These are phyloP conservation scores for Thalia dealbata DNA, from an alignment of 176 grass and related monocot species.

Conservation along the genomic window DNA sequence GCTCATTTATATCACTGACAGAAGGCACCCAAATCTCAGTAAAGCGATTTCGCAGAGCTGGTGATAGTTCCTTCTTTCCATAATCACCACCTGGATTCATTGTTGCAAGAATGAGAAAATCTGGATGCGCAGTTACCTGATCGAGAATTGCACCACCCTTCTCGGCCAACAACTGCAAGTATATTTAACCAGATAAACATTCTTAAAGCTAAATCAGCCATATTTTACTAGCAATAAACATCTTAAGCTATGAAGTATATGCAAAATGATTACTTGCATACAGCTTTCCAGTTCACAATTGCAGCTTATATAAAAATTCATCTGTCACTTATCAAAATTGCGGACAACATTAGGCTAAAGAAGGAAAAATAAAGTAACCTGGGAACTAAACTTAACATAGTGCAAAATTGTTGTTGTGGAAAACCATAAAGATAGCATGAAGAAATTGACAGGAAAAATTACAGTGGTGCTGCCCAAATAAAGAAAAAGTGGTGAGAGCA, in stretches of 20 bases:
- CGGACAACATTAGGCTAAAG: too few relatives aligned
- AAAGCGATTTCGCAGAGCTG: constrained; percentile 83
- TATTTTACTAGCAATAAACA: too few relatives aligned
- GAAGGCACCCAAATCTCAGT: constrained; percentile 95
- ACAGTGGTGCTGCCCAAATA: neutral
- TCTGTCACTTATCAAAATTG: too few relatives aligned
- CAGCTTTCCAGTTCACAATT: too few relatives aligned
- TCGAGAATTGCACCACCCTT: constrained; percentile 82
- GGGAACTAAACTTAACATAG: too few relatives aligned
- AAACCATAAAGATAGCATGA: neutral
- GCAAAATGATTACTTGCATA: too few relatives aligned
- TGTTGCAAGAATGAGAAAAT: constrained; percentile 83
- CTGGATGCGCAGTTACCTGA: constrained; percentile 68
- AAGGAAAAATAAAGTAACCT: too few relatives aligned
- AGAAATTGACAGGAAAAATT: neutral
- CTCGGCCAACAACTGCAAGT: constrained; percentile 75
- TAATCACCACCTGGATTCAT: constrained; percentile 98
- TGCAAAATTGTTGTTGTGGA: too few relatives aligned
- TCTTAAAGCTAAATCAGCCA: constrained; percentile 5
- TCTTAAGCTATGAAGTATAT: too few relatives aligned
- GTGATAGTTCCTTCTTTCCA: constrained; percentile 93
- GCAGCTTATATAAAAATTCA: too few relatives aligned
- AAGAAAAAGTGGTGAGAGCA: neutral
- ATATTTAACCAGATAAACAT: constrained; percentile 20
- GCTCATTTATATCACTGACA: constrained; percentile 59